A percentile compares a stretch with the other conserved stretches of the same genome.
phyloP scores from a whole-genome alignment of 2,329 filamentous ascomycete genomes.

The Falciphora oryzae region DNA sequence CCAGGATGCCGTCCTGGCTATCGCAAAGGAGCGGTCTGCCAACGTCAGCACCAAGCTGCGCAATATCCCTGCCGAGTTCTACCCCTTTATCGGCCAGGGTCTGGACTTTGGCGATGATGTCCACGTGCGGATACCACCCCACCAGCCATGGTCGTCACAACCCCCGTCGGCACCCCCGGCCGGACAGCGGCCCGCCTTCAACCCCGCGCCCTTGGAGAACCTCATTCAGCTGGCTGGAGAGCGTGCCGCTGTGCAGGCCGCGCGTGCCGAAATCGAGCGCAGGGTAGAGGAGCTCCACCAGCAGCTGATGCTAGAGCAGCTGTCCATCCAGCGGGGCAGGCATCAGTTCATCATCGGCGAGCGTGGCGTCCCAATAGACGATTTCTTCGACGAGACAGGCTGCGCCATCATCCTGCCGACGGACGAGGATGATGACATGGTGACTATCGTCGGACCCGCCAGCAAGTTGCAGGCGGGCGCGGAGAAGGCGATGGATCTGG shows the following conservation, averaged over 20 bases:
- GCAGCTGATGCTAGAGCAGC: slow-evolving; percentile 70
- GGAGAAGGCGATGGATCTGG: slow-evolving; percentile 82
- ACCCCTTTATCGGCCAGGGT: slow-evolving; percentile 86
- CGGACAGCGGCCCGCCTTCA: slow-evolving; percentile 64
- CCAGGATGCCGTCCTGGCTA: slow-evolving; percentile 75
- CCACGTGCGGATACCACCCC: slow-evolving; percentile 75
- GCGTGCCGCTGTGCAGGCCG: slow-evolving; percentile 72
- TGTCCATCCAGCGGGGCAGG: slow-evolving; percentile 76
- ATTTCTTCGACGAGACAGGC: slow-evolving; percentile 86
- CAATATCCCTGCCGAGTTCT: slow-evolving; percentile 84
- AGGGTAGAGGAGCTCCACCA: slow-evolving; percentile 69
- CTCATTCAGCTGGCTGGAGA: slow-evolving; percentile 86
- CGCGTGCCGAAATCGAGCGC: slow-evolving; percentile 73
- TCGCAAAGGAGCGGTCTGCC: slow-evolving; percentile 79
- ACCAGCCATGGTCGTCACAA: slow-evolving; percentile 68
- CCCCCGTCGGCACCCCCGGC: slow-evolving; percentile 56
- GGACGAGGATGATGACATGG: slow-evolving; percentile 71
- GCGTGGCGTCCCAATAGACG: slow-evolving; percentile 69
- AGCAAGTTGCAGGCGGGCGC: slow-evolving; percentile 68
- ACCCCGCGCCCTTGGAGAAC: slow-evolving; percentile 62
- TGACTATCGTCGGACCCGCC: slow-evolving; percentile 78
- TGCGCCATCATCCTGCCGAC: slow-evolving; percentile 80
- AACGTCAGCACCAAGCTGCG: slow-evolving; percentile 77
- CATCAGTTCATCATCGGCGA: slow-evolving; percentile 95
- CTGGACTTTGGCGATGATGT: slow-evolving; percentile 31